These are phyloP conservation scores for Rhododendron mucronatum DNA, from an alignment of 148 eudicot species.

Conservation along the genomic window DNA sequence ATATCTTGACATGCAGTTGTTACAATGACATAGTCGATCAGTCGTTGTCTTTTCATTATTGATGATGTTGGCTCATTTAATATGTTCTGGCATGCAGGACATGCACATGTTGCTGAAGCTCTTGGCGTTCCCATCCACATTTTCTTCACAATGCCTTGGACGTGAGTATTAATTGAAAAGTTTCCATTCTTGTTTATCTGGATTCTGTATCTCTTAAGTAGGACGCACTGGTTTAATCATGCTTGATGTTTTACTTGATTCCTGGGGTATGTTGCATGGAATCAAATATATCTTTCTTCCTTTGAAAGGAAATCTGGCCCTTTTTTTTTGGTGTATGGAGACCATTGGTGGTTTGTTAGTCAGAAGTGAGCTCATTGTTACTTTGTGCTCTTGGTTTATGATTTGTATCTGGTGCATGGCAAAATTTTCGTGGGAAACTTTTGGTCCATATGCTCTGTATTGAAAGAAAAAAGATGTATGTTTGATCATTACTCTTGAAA, in stretches of 20 bases:
- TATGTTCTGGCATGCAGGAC: constrained; percentile 52
- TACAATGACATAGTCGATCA: too few species aligned
- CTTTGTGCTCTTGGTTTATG: neutral
- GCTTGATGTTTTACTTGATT: neutral
- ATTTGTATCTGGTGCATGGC: neutral
- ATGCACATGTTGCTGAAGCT: constrained; percentile 94
- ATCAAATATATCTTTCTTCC: neutral
- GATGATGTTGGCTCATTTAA: neutral
- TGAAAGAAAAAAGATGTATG: neutral
- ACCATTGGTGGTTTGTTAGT: neutral
- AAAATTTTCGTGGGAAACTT: neutral
- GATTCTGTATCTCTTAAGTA: neutral
- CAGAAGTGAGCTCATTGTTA: neutral
- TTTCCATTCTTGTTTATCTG: constrained; percentile 8
- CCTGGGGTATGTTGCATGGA: neutral
- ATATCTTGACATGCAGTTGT: neutral
- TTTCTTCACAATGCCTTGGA: constrained; percentile 97
- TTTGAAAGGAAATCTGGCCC: neutral
- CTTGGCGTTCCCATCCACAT: constrained; percentile 89
- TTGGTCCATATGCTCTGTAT: neutral
- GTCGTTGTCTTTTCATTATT: neutral
- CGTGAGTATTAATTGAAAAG: constrained; percentile 48
- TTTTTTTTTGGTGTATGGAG: neutral
- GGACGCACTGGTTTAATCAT: neutral
- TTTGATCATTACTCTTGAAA: neutral